phyloP scores from a whole-genome alignment of 2,329 filamentous ascomycete species.

The Rhynchosporium agropyri region DNA sequence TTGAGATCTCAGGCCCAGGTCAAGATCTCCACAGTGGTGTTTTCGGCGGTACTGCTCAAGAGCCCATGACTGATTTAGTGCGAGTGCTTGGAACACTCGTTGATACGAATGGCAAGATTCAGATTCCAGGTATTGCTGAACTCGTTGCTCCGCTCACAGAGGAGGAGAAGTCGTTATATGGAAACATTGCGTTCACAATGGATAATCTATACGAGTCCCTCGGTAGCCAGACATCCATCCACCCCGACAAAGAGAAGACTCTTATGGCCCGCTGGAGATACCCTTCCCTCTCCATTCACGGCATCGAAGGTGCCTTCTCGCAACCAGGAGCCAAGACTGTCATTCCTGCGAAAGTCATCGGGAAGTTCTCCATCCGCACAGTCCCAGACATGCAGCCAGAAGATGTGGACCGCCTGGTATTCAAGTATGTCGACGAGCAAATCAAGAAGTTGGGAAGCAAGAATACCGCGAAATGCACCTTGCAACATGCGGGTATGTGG shows the following conservation, averaged over 20 bases:
- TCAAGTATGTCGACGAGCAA: slow-evolving; percentile 78
- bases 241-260: slow-evolving; percentile 84
- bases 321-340: slow-evolving; percentile 96
- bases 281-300: slow-evolving; percentile 91
- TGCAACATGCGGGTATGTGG: slow-evolving; percentile 95
- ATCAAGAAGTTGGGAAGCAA: slow-evolving; percentile 90
- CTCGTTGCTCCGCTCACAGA: slow-evolving; percentile 86
- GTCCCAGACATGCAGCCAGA: slow-evolving; percentile 97
- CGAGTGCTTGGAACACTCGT: slow-evolving; percentile 82
- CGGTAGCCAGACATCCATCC: slow-evolving; percentile 85
- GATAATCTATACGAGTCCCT: slow-evolving; percentile 90
- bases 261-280: slow-evolving; percentile 97
- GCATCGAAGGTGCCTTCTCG: slow-evolving; percentile 92
- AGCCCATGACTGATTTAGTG: slow-evolving; percentile 97
- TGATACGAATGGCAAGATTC: slow-evolving; percentile 87
- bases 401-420: slow-evolving; percentile 82
- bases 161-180: slow-evolving; percentile 87
- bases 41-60: slow-evolving; percentile 93
- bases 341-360: slow-evolving; percentile 95
- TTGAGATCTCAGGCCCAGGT: slow-evolving; percentile 87
- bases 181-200: slow-evolving; percentile 92
- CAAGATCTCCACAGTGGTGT: slow-evolving; percentile 96
- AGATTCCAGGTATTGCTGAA: slow-evolving; percentile 90
- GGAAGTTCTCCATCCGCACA: slow-evolving; percentile 97
- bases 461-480: slow-evolving; percentile 80